These are phyloP conservation scores for Cymbidium sinense DNA, from an alignment of 106 monocot species.

Conservation along the genomic window DNA sequence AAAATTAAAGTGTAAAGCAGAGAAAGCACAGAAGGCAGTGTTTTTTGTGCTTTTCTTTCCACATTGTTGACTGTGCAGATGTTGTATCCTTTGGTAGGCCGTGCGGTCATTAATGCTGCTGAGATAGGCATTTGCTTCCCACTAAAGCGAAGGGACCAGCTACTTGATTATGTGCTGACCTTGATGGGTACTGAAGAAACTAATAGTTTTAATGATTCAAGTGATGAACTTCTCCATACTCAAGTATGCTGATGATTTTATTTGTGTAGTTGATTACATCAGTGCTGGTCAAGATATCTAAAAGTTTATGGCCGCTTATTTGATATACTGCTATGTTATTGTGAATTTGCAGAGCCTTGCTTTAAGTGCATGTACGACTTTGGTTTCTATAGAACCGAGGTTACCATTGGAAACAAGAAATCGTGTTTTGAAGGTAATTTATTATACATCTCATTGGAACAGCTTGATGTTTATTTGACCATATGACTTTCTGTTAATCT, in stretches of 20 bases:
- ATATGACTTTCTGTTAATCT: background rate
- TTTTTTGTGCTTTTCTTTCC: background rate
- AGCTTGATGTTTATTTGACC: background rate
- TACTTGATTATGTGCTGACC: constrained; percentile 89
- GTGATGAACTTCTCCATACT: constrained; percentile 70
- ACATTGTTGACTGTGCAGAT: background rate
- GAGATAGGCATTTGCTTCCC: constrained; percentile 89
- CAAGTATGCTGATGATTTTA: constrained; percentile 44
- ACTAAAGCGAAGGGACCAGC: constrained; percentile 79
- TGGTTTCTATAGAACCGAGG: constrained; percentile 88
- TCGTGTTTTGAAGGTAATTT: constrained; percentile 80
- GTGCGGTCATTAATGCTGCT: constrained; percentile 87
- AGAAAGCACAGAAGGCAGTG: too few relatives aligned
- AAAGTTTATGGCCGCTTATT: background rate
- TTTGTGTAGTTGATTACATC: background rate
- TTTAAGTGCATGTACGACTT: constrained; percentile 85
- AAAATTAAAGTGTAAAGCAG: too few relatives aligned
- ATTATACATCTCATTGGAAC: background rate
- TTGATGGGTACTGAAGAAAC: constrained; percentile 92
- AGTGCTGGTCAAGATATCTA: background rate
- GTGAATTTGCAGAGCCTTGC: constrained; percentile 77
- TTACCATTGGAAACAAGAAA: constrained; percentile 91
- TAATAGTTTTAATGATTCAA: constrained; percentile 55
- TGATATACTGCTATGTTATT: background rate
- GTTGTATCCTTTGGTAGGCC: constrained; percentile 29